phyloP scores from a whole-genome alignment of 768 basidiomycete species.

The Mycena haematopus region DNA sequence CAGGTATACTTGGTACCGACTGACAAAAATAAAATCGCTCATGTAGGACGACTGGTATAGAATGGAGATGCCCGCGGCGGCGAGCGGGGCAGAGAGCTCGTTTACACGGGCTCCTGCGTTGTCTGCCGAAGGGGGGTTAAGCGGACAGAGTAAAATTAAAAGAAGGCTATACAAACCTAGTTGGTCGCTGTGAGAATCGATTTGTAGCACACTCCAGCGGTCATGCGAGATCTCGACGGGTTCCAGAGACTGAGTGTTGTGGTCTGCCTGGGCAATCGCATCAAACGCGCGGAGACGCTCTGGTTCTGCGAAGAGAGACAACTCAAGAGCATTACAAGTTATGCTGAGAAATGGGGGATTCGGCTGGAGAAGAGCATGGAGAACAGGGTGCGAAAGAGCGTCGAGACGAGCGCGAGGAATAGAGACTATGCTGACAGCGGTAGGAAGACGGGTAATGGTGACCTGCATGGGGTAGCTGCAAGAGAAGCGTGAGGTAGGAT shows the following conservation, averaged over 20 bases:
- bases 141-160: conserved; percentile 16
- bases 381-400: conserved; percentile 62
- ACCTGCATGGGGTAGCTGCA: conserved; percentile 5
- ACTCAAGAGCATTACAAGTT: conserved; percentile 81
- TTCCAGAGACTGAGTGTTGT: conserved; percentile 39
- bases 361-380: conserved; percentile 73
- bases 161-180: conserved; percentile 52
- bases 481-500: neutral
- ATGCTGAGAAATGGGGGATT: conserved; percentile 74
- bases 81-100: conserved; percentile 78
- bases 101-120: conserved; percentile 75
- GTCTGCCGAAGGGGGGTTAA: conserved; percentile 46
- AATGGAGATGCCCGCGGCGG: conserved; percentile 80
- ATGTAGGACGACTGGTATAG: conserved; percentile 84
- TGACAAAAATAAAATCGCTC: conserved; percentile 83
- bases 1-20: conserved; percentile 35
- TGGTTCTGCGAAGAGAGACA: conserved; percentile 74
- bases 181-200: conserved; percentile 78
- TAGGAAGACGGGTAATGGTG: conserved; percentile 72
- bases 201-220: conserved; percentile 80
- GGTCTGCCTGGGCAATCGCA: conserved; percentile 62
- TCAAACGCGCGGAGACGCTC: conserved; percentile 64
- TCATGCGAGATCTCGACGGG: conserved; percentile 76
- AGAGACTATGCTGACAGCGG: conserved; percentile 74
- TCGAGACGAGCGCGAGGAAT: conserved; percentile 74